Evolutionary conservation across 2,329 filamentous ascomycete genomes (phyloP), one percentile per base, ranked within the genome.

Genomic region (Aureobasidium sp.): DNA sequence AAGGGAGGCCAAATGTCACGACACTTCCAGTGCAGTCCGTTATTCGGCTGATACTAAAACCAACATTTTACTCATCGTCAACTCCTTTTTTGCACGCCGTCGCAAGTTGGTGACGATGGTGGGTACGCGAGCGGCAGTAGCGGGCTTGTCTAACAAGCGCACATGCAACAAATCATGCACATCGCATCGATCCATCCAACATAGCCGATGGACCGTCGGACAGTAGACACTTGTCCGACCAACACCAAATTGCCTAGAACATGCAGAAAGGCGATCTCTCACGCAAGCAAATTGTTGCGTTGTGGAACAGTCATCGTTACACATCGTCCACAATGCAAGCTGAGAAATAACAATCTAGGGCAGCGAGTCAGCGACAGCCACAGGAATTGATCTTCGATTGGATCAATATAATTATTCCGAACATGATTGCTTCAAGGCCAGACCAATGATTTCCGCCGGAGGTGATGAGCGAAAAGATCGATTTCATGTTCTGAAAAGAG

Each of bases 81-180:
- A 36, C 53, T 45, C 53, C 53, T 57, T 45, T 54, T 54, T 42
- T 30, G n/a, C 41, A 44, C 21, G 13, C 50, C 16, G 37, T 29
- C n/a, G 50, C 50, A 54, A 54, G 50, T 41, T 16, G 36, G 53
- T 45, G 53, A 57, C 53, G 41, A 44, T 44, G 30, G 53, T 57
- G 53, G 53, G 13, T 57, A 57, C 53, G 32, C 6, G 29, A 21
- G 39, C 37, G 27, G 53, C 53, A 57, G 53, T 57, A 57, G 53
- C 41, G 53, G 37, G 14, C 37, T 41, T 41, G 37, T 41, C 14
- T n/a, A 45, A 27, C 27, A 45, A 57, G 53, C 53, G 53, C 41
- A 57, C 39, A 57, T 57, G 53, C 53, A 57, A 57, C 10, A 21
- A 32, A 39, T 34, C 53, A 44, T 45, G 53, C 53, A 57, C 53